A percentile compares a stretch with the other conserved stretches of the same genome.
Evolutionary conservation across 2,329 filamentous ascomycete species (phyloP).

Genomic region (Talaromyces sp.): DNA sequence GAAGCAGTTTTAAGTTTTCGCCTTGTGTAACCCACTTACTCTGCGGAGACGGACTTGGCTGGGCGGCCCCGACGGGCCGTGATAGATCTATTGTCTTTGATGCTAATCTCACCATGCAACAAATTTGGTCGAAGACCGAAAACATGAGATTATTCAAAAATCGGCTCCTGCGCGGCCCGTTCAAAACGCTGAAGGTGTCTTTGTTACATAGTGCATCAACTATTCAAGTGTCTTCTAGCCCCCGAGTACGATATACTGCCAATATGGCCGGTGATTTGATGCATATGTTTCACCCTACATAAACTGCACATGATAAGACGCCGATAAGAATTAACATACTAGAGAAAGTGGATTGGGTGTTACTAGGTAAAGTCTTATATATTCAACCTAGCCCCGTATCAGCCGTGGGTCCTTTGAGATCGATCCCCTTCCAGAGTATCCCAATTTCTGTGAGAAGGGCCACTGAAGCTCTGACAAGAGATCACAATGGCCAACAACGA

Average conservation of each 20-base stretch:
- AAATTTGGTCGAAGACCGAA: neutral
- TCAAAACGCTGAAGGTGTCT: neutral
- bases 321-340: neutral
- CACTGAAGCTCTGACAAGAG: neutral
- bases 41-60: neutral
- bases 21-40: neutral
- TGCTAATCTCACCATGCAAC: neutral
- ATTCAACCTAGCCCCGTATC: neutral
- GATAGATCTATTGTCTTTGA: neutral
- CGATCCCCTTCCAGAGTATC: neutral
- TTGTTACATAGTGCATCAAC: neutral
- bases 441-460: neutral
- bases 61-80: neutral
- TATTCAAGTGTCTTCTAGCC: neutral
- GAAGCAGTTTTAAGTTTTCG: neutral
- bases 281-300: neutral
- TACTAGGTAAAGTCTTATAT: neutral
- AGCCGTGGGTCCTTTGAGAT: neutral
- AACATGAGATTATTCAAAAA: neutral
- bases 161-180: neutral
- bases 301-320: neutral
- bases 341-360: neutral
- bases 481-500: neutral
- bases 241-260: neutral
- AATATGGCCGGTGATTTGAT: neutral